Evolutionary conservation across 768 basidiomycete genomes (phyloP).

Genomic region (Boletus sp.): DNA sequence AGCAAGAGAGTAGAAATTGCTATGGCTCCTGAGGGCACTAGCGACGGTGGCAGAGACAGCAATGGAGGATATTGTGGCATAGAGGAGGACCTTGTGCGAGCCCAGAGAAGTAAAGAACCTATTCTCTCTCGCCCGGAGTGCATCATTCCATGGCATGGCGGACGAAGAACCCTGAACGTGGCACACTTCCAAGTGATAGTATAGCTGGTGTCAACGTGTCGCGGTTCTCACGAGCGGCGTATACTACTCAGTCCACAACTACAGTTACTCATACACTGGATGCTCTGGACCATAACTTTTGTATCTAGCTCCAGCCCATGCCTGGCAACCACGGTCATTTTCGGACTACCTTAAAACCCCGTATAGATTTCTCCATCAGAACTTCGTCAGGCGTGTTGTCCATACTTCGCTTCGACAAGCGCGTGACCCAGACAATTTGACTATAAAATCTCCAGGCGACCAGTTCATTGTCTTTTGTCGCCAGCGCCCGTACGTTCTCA

Average conservation of each 20-base stretch:
- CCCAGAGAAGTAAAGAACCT: conserved; percentile 48
- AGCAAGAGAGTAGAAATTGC: conserved; percentile 92
- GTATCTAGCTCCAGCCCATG: neutral
- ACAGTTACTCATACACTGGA: neutral
- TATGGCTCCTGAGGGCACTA: conserved; percentile 77
- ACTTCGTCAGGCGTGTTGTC: neutral
- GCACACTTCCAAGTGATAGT: too few relatives aligned
- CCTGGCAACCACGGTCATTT: neutral
- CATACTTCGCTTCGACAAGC: neutral
- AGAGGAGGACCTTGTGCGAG: conserved; percentile 65
- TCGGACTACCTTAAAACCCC: neutral
- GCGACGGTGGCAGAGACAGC: conserved; percentile 71
- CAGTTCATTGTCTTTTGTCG: neutral
- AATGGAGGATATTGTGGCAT: conserved; percentile 60
- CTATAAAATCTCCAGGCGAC: neutral
- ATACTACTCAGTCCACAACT: neutral
- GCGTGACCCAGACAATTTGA: neutral
- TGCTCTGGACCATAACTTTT: neutral
- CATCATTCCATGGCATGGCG: conserved; percentile 48
- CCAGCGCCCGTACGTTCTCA: neutral
- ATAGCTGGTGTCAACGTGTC: conserved; percentile 17
- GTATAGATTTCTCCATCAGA: neutral
- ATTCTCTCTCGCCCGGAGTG: conserved; percentile 50
- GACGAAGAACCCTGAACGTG: neutral
- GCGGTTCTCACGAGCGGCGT: conserved; percentile 9